phyloP scores from a whole-genome alignment of 139 green algal species.

The Edaphochlamys debaryana region DNA sequence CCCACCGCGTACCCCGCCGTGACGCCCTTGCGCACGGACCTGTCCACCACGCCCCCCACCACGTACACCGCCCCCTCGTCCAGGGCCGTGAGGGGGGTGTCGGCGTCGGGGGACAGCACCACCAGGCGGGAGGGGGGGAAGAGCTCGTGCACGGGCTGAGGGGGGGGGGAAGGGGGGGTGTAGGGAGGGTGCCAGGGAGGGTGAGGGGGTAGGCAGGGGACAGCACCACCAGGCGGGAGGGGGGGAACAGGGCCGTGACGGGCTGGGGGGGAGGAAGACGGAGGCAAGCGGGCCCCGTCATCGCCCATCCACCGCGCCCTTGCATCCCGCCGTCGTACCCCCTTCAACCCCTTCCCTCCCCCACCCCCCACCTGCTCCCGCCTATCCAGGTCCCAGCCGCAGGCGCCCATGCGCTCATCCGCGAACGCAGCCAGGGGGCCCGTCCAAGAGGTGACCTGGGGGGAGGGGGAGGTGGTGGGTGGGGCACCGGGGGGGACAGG shows the following conservation, averaged over 20 bases:
- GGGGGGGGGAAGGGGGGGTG: neutral
- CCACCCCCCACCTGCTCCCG: neutral
- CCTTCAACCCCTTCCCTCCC: neutral
- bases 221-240: conserved; percentile 6
- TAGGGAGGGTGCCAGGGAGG: neutral
- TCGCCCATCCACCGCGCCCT: no score
- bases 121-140: neutral
- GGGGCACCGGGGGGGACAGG: neutral
- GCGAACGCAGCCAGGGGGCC: conserved; percentile 36
- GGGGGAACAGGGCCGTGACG: neutral
- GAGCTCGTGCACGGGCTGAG: neutral
- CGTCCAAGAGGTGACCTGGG: conserved; percentile 33
- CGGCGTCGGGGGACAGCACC: conserved; percentile 48
- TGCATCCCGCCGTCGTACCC: neutral
- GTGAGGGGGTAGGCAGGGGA: conserved; percentile 42
- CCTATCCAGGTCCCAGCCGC: conserved; percentile 20
- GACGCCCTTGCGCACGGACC: conserved; percentile 24
- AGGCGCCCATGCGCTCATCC: conserved; percentile 35
- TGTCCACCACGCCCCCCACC: conserved; percentile 53
- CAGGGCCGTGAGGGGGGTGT: conserved; percentile 33
- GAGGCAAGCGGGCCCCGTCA: no score
- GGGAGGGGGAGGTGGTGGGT: neutral
- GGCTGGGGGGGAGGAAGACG: neutral
- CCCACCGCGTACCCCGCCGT: conserved; percentile 10
- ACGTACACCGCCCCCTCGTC: conserved; percentile 31